Evolutionary conservation across 805 yeast genomes (phyloP).

Genomic region (Teunomyces atbi): DNA sequence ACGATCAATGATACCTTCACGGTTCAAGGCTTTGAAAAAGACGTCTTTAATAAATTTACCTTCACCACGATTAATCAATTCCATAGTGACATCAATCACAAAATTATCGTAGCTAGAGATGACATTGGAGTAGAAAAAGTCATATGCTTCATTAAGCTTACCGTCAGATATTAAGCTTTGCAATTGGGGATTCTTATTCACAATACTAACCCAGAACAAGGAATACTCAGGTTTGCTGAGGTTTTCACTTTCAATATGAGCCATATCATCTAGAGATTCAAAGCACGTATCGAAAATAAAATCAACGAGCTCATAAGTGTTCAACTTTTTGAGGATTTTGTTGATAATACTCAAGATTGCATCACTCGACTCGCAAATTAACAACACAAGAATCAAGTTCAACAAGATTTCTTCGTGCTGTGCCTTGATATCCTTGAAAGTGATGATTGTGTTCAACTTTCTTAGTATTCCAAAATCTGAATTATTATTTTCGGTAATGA

Average conservation of each 20-base stretch:
- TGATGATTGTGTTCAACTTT: constrained; percentile 21
- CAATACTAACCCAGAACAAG: constrained; percentile 30
- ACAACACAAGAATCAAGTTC: constrained; percentile 28
- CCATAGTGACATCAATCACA: constrained; percentile 34
- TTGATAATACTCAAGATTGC: constrained; percentile 23
- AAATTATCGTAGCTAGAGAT: constrained; percentile 26
- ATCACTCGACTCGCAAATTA: constrained; percentile 33
- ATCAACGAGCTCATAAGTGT: constrained; percentile 22
- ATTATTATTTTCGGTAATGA: constrained; percentile 4
- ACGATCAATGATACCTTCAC: constrained; percentile 18
- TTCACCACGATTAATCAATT: constrained; percentile 30
- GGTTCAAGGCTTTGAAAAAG: constrained; percentile 25
- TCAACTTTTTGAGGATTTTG: constrained; percentile 21
- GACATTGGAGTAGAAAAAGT: constrained; percentile 20
- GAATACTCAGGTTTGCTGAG: constrained; percentile 23
- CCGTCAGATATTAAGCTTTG: constrained; percentile 14
- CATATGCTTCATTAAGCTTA: constrained; percentile 25
- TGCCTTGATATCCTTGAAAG: constrained; percentile 28
- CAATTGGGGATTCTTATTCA: constrained; percentile 18
- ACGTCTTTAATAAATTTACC: constrained; percentile 39
- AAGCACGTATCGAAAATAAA: constrained; percentile 28
- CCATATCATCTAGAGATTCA: constrained; percentile 10
- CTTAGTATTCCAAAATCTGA: constrained; percentile 18
- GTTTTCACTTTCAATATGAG: constrained; percentile 13
- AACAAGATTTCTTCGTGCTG: constrained; percentile 29